Percentiles rank a stretch among this genome's conserved stretches.
Conservation (phyloP, 306 rosid species). For the Datisca glomerata region DNA sequence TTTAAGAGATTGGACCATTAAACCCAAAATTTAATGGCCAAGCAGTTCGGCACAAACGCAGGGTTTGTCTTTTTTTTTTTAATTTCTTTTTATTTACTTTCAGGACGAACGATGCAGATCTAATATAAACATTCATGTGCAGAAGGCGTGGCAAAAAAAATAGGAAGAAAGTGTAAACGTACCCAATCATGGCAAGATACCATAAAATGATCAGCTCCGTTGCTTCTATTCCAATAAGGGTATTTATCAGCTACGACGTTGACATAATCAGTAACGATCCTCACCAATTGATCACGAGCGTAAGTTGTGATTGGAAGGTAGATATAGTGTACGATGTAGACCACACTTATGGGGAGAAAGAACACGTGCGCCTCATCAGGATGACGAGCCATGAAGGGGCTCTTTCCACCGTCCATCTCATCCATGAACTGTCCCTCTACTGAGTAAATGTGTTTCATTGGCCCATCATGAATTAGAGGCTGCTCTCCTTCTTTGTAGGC, state of each 20-base stretch:
- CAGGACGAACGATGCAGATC: no score
- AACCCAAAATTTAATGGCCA: background rate
- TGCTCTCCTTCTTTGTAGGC: slow-evolving; percentile 62
- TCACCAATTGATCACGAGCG: slow-evolving; percentile 26
- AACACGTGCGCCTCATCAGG: slow-evolving; percentile 58
- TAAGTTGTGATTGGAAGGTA: slow-evolving; percentile 34
- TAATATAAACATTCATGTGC: no score
- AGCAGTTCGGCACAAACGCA: background rate
- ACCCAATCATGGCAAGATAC: slow-evolving; percentile 87
- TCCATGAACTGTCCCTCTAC: slow-evolving; percentile 61
- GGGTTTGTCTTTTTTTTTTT: no score
- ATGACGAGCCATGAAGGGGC: slow-evolving; percentile 38
- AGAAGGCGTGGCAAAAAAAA: no score
- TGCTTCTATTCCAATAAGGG: slow-evolving; percentile 54
- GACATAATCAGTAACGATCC: slow-evolving; percentile 36
- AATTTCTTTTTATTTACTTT: no score
- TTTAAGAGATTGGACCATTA: no score
- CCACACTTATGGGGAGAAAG: slow-evolving; percentile 48
- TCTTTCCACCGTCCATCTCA: slow-evolving; percentile 27
- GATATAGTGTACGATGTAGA: slow-evolving; percentile 25
- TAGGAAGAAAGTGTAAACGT: background rate
- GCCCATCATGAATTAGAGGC: slow-evolving; percentile 53
- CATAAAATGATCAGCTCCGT: slow-evolving; percentile 64
- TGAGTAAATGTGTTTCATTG: slow-evolving; percentile 40
- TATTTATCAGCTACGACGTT: slow-evolving; percentile 25